Evolutionary conservation across 306 rosid genomes (phyloP).

Genomic region (Gastrolobium bilobum): DNA sequence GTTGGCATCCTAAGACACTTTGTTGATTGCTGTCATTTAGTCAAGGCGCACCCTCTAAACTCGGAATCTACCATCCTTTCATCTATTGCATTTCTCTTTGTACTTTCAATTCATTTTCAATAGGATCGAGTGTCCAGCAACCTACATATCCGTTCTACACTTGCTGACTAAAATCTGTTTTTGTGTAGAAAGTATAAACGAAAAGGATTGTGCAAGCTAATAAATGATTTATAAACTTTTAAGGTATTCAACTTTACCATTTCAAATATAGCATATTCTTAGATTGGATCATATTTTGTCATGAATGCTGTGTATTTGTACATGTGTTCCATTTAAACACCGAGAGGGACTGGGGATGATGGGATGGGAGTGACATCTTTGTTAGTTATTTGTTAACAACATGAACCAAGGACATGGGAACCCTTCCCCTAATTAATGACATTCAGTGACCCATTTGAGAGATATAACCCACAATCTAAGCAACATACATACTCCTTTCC

Average conservation of each 20-base stretch:
- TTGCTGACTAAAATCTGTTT: conserved; percentile 13
- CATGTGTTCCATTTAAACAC: conserved; percentile 9
- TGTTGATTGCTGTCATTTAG: conserved; percentile 44
- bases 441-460: background rate
- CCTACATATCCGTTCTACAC: conserved; percentile 1
- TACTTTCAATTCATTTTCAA: conserved; percentile 27
- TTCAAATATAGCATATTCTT: conserved; percentile 16
- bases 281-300: conserved; percentile 19
- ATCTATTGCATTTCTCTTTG: conserved; percentile 24
- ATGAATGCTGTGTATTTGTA: background rate
- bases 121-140: conserved; percentile 9
- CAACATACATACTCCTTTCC: conserved; percentile 5
- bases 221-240: conserved; percentile 5
- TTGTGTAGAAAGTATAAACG: conserved; percentile 3
- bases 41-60: conserved; percentile 40
- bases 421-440: background rate
- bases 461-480: conserved; percentile 40
- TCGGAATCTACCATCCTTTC: conserved; percentile 45
- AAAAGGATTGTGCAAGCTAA: background rate
- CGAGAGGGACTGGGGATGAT: background rate
- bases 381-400: conserved; percentile 12
- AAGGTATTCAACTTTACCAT: background rate
- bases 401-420: conserved; percentile 19
- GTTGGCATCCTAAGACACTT: conserved; percentile 48
- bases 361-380: conserved; percentile 16